Evolutionary conservation across 768 basidiomycete genomes (phyloP).

Genomic region (Russula dissimulans): DNA sequence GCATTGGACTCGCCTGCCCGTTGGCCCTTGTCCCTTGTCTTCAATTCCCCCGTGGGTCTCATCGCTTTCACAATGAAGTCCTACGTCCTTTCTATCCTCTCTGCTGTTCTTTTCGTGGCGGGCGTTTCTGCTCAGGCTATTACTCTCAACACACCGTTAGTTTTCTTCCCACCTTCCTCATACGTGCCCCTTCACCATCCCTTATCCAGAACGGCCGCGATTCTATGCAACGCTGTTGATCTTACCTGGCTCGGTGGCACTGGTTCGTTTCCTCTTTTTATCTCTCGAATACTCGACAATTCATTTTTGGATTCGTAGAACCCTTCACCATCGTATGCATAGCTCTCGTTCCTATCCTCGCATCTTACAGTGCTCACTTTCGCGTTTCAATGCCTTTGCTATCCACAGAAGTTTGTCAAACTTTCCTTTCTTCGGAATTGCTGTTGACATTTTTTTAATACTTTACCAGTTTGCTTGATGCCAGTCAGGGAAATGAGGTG

Average conservation of each 20-base stretch:
- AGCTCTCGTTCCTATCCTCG: background rate
- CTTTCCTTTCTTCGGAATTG: no score
- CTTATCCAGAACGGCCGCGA: conserved; percentile 33
- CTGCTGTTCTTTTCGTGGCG: conserved; percentile 34
- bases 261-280: conserved; percentile 22
- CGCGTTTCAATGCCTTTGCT: background rate
- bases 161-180: conserved; percentile 9
- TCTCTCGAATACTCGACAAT: background rate
- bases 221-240: conserved; percentile 49
- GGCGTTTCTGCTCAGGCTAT: conserved; percentile 39
- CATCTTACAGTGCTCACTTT: background rate
- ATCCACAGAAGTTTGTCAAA: no score
- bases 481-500: no score
- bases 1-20: conserved; percentile 1
- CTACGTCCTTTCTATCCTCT: conserved; percentile 29
- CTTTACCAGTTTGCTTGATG: no score
- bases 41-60: conserved; percentile 20
- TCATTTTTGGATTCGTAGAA: conserved; percentile 29
- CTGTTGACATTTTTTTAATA: no score
- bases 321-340: conserved; percentile 58
- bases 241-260: conserved; percentile 50
- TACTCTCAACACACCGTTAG: conserved; percentile 66
- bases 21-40: conserved; percentile 24
- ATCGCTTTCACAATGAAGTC: conserved; percentile 38
- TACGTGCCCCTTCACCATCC: background rate